Evolutionary conservation across 495 filamentous ascomycete species (phyloP), one percentile per base, ranked within the genome.

Genomic region (Daldinia grandis): DNA sequence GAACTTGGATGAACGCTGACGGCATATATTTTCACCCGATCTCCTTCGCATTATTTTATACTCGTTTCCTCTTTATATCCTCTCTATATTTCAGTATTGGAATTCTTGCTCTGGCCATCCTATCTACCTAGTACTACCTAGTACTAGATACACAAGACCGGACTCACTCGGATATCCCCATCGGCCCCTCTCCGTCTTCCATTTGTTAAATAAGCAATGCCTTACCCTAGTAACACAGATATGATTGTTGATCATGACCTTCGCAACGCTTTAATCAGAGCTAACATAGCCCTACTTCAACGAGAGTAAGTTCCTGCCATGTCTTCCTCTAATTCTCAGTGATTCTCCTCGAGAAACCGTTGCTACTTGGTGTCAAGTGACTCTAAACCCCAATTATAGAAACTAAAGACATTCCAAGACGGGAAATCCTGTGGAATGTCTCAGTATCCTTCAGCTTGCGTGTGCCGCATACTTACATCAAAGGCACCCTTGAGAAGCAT

Each of bases 211-310:
- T 33, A 56, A 64, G 56, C 55, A 47, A 72, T 68, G 69, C 50
- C 64, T 44, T 54, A 66, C 28, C 35, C 51, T 50, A 58, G 15
- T 27, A 58, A 54, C 30, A 38, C 42, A n/a, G 66, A 62, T 58
- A 21, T 55, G 58, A 47, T 55, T 25, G 60, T 49, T 53, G 71
- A 73, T 35, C 71, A 73, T 25, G 71, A 73, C 15, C 66, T 73
- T 25, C 71, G 71, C 47, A 73, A 58, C 37, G 66, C 66, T 15
- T 19, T 73, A 27, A 73, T 73, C 57, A 65, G 71, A 63, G 30
- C 71, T n/a, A 73, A 73, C 19, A 40, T 73, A 40, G 65, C 66
- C 21, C 57, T 73, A 30, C 71, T 73, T 47, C 71, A 73, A 44
- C 61, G 71, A 73, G 71, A 73, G 71, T 73, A 69, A 12, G 71